Base-by-base conservation (phyloP, 129 eudicot genomes). In the Apium graveolens region DNA sequence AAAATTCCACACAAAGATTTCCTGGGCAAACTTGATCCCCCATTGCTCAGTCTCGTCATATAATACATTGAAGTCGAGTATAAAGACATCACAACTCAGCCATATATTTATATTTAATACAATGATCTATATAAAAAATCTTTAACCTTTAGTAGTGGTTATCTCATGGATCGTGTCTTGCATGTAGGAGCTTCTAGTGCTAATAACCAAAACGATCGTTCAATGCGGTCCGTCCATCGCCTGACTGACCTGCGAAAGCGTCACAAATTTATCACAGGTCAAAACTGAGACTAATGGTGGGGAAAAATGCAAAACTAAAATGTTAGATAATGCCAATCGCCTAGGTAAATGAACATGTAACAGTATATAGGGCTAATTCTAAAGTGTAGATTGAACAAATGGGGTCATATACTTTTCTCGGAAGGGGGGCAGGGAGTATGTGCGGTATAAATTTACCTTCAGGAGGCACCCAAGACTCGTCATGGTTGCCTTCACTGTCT, bases 381-480 rank as follows among this genome's bases (percentile, higher is more conserved):
- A 38, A 38, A 38, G 5, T 38, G 41, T 38, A 20, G 1, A 57
- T 26, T 10, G 37, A 41, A 37, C 16, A 70, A 75, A 34, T 2
- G 41, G 39, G 24, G 29, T 66, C 21, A 5, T 68, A 68, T 12
- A 68, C 9, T 68, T 29, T 13, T 32, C 73, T 35, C 14, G 21
- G 1, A 60, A 60, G 6, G 5, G 4, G 65, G 68, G 24, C 24
- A 66, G 72, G 72, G 26, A 18, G 41, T n/a, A 39, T 42, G 35
- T 13, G 42, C 7, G 0, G 0, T 9, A 41, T 39, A 3, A 4
- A 24, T 46, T 78, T 89, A 92, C 98, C 99, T 92, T 90, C 78
- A 31, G 99, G 97, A 76, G 99, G 99, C 63, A 92, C 97, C 99
- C 99, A 96, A 44, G 97, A 31, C 72, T 86, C 88, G n/a, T 80